These are phyloP conservation scores for Monosporascus sp. DNA, from an alignment of 2,329 filamentous ascomycete genomes.

Conservation along the genomic window DNA sequence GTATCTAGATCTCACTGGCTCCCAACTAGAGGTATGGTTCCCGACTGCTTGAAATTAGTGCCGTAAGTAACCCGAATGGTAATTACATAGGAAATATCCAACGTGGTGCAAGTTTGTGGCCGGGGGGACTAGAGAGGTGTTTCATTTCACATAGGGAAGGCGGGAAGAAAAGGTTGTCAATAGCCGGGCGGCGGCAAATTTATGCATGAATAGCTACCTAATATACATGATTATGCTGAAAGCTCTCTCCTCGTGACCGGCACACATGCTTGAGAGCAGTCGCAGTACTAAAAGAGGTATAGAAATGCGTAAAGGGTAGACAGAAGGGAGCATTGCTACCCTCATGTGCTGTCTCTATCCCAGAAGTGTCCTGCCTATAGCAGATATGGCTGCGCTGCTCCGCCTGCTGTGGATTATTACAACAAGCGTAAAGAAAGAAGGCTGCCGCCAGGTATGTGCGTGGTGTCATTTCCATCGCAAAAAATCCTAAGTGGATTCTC, in stretches of 20 bases:
- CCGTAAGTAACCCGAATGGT: too few relatives aligned
- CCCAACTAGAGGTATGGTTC: too few relatives aligned
- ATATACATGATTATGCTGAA: constrained; percentile 22
- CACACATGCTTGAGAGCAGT: constrained; percentile 21
- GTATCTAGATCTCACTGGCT: too few relatives aligned
- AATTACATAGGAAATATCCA: too few relatives aligned
- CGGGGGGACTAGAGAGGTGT: too few relatives aligned
- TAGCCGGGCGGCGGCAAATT: constrained; percentile 19
- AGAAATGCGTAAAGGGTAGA: constrained; percentile 29
- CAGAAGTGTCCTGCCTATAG: constrained; percentile 21
- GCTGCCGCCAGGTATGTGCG: constrained; percentile 25
- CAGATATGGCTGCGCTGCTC: constrained; percentile 32
- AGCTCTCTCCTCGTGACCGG: constrained; percentile 24
- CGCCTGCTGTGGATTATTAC: constrained; percentile 37
- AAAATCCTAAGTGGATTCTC: constrained; percentile 22
- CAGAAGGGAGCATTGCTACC: constrained; percentile 23
- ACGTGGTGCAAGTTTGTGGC: too few relatives aligned
- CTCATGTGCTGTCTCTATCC: background rate
- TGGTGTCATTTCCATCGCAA: constrained; percentile 18
- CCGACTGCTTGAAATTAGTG: too few relatives aligned
- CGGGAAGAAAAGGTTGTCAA: background rate
- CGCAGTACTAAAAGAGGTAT: constrained; percentile 14
- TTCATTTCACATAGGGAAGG: background rate
- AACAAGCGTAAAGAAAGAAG: constrained; percentile 48
- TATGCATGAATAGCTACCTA: constrained; percentile 17